Conservation (phyloP, 345 rosid genomes). For the Eucalyptus fibrosa region DNA sequence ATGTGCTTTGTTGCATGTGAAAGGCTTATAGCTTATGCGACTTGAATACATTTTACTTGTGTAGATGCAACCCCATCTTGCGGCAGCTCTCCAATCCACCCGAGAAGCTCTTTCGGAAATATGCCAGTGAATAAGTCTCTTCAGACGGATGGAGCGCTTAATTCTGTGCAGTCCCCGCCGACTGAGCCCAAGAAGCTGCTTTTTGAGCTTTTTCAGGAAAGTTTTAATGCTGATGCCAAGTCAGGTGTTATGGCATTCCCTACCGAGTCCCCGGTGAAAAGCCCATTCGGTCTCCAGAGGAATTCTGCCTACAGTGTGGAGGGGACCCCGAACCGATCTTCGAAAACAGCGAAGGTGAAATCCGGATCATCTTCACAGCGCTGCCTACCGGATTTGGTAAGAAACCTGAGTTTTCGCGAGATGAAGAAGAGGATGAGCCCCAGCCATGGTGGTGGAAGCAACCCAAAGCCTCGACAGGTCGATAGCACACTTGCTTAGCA, state of each 20-base stretch:
- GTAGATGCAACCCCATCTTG: conserved; percentile 15
- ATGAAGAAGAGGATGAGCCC: conserved; percentile 24
- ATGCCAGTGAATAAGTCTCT: conserved; percentile 2
- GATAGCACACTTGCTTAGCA: not conserved
- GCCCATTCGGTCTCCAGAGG: not conserved
- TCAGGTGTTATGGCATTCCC: not conserved
- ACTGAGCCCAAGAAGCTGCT: conserved; percentile 35
- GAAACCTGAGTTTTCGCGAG: conserved; percentile 31
- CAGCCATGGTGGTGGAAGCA: not conserved
- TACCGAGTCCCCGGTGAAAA: not conserved
- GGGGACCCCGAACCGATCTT: not conserved
- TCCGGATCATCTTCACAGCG: conserved; percentile 12
- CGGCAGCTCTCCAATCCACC: conserved; percentile 22
- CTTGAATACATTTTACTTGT: not conserved
- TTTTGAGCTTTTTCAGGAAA: conserved; percentile 39
- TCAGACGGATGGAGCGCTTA: not conserved
- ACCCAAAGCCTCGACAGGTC: not conserved
- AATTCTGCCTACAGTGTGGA: conserved; percentile 2
- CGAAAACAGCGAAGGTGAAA: conserved; percentile 2
- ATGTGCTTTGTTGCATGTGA: not conserved
- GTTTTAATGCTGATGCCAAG: conserved; percentile 5
- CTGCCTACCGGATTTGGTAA: conserved; percentile 36
- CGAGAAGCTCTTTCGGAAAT: conserved; percentile 3
- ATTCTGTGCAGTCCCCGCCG: conserved; percentile 5
- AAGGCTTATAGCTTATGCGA: not conserved